Percentiles rank a stretch among this genome's conserved stretches.
phyloP scores from a whole-genome alignment of 1,284 basidiomycete species.

The Ceratobasidium sp. region DNA sequence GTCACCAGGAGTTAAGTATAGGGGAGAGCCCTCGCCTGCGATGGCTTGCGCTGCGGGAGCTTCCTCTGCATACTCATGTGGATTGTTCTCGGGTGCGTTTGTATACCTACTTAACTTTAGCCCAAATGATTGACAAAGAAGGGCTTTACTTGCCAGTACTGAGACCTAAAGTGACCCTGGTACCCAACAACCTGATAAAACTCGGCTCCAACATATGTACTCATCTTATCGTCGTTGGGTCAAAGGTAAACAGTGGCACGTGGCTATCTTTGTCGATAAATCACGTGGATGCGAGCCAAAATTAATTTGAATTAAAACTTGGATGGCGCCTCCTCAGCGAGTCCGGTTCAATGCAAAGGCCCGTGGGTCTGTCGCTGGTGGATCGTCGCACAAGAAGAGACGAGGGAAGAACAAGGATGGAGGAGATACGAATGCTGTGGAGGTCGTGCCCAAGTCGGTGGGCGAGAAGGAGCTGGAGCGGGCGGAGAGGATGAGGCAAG shows the following conservation, averaged over 20 bases:
- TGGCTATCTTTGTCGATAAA: not conserved
- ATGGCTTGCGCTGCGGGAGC: constrained; percentile 13
- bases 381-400: constrained; percentile 62
- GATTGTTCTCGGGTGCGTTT: no score
- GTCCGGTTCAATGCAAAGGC: constrained; percentile 68
- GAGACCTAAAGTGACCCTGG: constrained; percentile 3
- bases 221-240: no score
- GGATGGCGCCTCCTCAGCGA: constrained; percentile 44
- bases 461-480: constrained; percentile 70
- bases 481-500: constrained; percentile 67
- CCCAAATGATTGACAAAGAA: no score
- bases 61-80: constrained; percentile 27
- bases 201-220: no score
- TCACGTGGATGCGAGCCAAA: not conserved
- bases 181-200: constrained; percentile 34
- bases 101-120: no score
- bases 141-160: constrained; percentile 13
- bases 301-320: constrained; percentile 33
- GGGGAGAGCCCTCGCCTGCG: constrained; percentile 1
- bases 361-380: constrained; percentile 65
- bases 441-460: constrained; percentile 62
- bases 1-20: constrained; percentile 6
- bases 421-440: constrained; percentile 63
- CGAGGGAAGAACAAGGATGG: constrained; percentile 53
- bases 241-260: not conserved